Conservation (phyloP, 495 filamentous ascomycete species). For the Annulohypoxylon moriforme region DNA sequence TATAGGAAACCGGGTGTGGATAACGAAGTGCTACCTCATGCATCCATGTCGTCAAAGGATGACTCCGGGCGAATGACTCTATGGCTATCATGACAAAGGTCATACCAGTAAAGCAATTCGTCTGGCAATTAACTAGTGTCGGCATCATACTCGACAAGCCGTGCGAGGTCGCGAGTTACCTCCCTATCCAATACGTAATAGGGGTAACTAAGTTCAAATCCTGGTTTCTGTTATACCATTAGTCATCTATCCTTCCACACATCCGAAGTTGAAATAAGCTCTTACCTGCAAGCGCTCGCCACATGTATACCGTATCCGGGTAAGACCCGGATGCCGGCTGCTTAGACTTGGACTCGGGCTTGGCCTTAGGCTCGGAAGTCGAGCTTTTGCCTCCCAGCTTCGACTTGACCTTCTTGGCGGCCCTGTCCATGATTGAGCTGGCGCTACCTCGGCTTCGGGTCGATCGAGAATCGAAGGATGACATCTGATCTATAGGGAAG, state of each 20-base stretch:
- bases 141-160: background rate
- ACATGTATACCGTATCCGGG: slow-evolving; percentile 33
- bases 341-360: slow-evolving; percentile 16
- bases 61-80: background rate
- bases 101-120: background rate
- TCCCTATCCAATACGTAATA: background rate
- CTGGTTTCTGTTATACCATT: slow-evolving; percentile 24
- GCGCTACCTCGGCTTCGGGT: slow-evolving; percentile 1
- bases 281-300: slow-evolving; percentile 35
- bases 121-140: background rate
- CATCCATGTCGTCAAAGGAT: background rate
- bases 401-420: slow-evolving; percentile 27
- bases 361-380: background rate
- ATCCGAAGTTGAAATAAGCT: no score
- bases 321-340: slow-evolving; percentile 1
- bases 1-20: background rate
- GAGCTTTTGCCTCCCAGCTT: slow-evolving; percentile 20
- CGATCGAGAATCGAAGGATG: slow-evolving; percentile 13
- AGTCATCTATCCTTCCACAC: background rate
- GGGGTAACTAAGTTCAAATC: background rate
- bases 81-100: background rate
- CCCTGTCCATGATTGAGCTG: slow-evolving; percentile 30
- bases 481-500: slow-evolving; percentile 9
- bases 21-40: no score
- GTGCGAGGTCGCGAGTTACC: background rate